Base-by-base conservation (phyloP, 2,329 filamentous ascomycete genomes). In the Chaetomiaceae sp. region DNA sequence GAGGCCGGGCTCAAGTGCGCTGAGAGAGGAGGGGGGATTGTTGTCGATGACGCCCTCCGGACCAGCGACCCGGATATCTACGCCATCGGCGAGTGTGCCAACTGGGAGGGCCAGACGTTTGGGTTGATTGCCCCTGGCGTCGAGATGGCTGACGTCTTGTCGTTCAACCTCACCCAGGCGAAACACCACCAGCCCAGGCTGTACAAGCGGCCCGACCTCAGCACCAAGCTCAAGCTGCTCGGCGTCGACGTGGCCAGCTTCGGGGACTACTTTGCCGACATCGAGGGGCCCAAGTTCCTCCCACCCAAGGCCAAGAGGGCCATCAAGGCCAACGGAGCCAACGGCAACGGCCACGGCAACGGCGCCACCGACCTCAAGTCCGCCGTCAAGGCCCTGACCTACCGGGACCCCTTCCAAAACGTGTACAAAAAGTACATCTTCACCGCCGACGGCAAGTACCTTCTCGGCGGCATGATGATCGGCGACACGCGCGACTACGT, bases 391-490 rank as follows among this genome's bases (percentile, higher is more conserved):
- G 85, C 90, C 0, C 73, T 96, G 38, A 92, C 87, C 0, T 96
- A 95, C 73, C 90, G 87, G 58, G 91, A 96, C 64, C 91, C 91
- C 0, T 96, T 96, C 66, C 80, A 84, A 52, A 85, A 89, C 44
- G 83, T 96, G 1, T 96, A 96, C 74, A 96, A 96, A 70, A 96
- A 96, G 66, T 96, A 94, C 68, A 74, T 96, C 11, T 96, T 96
- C 65, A 95, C 91, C 0, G 75, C 85, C 65, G 91, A 96, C 65
- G 91, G 91, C 23, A 95, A 95, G 68, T 92, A 92, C 64, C 75
- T 96, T 1, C 81, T 96, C 0, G 91, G 91, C n/a, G 91, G 91
- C 4, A 96, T 96, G 89, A 95, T 96, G 89, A 94, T 96, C 57
- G 91, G 91, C 36, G 91, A 96, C 64, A 95, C 89, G 0, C 87